These are phyloP conservation scores for Botrytis elliptica DNA, from an alignment of 2,329 filamentous ascomycete species.

Conservation along the genomic window DNA sequence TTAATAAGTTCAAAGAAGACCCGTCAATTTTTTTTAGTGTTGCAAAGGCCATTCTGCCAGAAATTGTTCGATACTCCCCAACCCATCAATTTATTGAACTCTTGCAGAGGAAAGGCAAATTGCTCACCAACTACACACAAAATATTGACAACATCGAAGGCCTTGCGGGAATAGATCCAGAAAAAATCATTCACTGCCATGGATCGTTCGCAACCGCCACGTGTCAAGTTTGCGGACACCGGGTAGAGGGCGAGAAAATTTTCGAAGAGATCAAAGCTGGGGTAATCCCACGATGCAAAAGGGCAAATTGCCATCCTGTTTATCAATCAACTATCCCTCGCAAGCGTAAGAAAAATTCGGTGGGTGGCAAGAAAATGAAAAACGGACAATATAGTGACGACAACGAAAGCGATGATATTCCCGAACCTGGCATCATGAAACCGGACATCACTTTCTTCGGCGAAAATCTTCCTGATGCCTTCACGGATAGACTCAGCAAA, in stretches of 20 bases:
- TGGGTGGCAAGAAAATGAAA: constrained; percentile 49
- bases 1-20: constrained; percentile 79
- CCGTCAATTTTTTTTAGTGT: constrained; percentile 89
- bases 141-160: constrained; percentile 97
- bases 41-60: constrained; percentile 85
- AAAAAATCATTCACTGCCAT: constrained; percentile 92
- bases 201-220: constrained; percentile 92
- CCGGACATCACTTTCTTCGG: constrained; percentile 99
- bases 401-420: constrained; percentile 62
- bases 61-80: constrained; percentile 76
- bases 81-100: constrained; percentile 93
- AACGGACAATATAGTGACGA: constrained; percentile 31
- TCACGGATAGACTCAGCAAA: constrained; percentile 76
- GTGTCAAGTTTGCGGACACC: constrained; percentile 77
- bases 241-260: constrained; percentile 73
- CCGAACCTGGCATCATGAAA: constrained; percentile 80
- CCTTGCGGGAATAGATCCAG: constrained; percentile 74
- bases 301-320: constrained; percentile 56
- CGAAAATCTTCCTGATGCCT: constrained; percentile 80
- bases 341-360: constrained; percentile 55
- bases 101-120: constrained; percentile 81
- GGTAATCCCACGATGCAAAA: constrained; percentile 72
- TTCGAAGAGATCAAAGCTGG: constrained; percentile 76
- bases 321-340: constrained; percentile 51
- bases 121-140: constrained; percentile 96